Conservation (phyloP, 1,139 yeast genomes). For the Magnusiomyces ingens region DNA sequence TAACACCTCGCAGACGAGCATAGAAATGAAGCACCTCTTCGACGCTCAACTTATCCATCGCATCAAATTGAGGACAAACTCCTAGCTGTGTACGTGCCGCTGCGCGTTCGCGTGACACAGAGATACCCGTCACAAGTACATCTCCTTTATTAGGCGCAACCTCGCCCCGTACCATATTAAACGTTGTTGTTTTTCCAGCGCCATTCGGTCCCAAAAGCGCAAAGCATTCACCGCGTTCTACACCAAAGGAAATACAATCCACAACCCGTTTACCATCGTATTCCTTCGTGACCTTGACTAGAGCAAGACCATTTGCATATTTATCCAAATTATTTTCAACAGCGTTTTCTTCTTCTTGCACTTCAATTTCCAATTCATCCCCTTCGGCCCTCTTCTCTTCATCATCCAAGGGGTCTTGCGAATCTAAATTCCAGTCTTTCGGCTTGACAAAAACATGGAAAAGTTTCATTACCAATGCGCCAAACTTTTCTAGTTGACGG, state of each 20-base stretch:
- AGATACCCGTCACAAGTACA: slow-evolving; percentile 28
- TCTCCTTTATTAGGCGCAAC: slow-evolving; percentile 28
- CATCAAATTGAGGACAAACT: slow-evolving; percentile 38
- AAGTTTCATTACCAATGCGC: not conserved
- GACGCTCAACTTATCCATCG: slow-evolving; percentile 35
- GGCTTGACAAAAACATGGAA: not conserved
- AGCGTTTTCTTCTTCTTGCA: slow-evolving; percentile 7
- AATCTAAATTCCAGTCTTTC: not conserved
- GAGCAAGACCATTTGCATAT: slow-evolving; percentile 12
- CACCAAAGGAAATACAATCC: slow-evolving; percentile 34
- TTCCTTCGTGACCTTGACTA: slow-evolving; percentile 28
- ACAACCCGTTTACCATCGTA: slow-evolving; percentile 29
- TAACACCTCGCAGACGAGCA: slow-evolving; percentile 31
- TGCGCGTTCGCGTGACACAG: slow-evolving; percentile 27
- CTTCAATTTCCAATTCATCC: slow-evolving; percentile 1
- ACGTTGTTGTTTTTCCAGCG: slow-evolving; percentile 90
- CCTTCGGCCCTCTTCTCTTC: not conserved
- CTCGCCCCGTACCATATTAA: slow-evolving; percentile 61
- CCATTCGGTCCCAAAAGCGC: slow-evolving; percentile 84
- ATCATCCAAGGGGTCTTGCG: slow-evolving; percentile 5
- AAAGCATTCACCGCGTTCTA: slow-evolving; percentile 31
- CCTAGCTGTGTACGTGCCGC: slow-evolving; percentile 32
- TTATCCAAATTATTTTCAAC: not conserved
- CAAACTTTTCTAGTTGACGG: too few relatives aligned
- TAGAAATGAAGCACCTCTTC: slow-evolving; percentile 31